phyloP scores from a whole-genome alignment of 2,329 filamentous ascomycete species.

The Penicillium verrucosum region DNA sequence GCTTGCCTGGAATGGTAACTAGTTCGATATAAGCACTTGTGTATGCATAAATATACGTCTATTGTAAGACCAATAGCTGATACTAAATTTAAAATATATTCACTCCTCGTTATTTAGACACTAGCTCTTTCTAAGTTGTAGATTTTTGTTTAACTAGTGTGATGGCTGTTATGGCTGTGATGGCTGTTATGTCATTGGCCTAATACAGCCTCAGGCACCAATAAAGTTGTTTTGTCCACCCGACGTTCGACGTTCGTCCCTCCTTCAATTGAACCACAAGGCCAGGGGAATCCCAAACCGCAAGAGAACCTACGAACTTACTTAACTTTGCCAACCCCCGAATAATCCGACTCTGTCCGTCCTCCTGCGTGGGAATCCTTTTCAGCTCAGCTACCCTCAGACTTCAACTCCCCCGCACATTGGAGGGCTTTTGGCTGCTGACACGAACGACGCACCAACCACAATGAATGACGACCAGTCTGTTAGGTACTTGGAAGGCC shows the following conservation, averaged over 20 bases:
- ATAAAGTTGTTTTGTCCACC: background rate
- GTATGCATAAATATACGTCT: background rate
- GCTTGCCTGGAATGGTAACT: background rate
- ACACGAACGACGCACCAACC: slow-evolving; percentile 10
- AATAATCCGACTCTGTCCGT: background rate
- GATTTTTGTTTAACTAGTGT: background rate
- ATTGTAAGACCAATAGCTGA: too few relatives aligned
- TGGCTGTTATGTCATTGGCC: background rate
- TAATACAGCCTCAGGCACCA: slow-evolving; percentile 6
- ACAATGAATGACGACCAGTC: slow-evolving; percentile 39
- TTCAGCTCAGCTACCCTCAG: background rate
- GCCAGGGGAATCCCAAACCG: background rate
- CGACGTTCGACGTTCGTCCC: background rate
- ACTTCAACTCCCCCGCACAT: background rate
- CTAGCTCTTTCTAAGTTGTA: background rate
- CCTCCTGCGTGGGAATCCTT: background rate
- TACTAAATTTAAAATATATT: background rate
- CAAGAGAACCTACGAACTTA: background rate
- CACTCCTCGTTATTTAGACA: background rate
- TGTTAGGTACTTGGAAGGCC: slow-evolving; percentile 48
- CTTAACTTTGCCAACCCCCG: background rate
- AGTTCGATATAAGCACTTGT: background rate
- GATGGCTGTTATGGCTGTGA: background rate
- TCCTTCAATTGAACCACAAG: background rate
- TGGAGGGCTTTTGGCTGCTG: background rate